These are phyloP conservation scores for Beta vulgaris DNA, from an alignment of 148 eudicot genomes.

Conservation along the genomic window DNA sequence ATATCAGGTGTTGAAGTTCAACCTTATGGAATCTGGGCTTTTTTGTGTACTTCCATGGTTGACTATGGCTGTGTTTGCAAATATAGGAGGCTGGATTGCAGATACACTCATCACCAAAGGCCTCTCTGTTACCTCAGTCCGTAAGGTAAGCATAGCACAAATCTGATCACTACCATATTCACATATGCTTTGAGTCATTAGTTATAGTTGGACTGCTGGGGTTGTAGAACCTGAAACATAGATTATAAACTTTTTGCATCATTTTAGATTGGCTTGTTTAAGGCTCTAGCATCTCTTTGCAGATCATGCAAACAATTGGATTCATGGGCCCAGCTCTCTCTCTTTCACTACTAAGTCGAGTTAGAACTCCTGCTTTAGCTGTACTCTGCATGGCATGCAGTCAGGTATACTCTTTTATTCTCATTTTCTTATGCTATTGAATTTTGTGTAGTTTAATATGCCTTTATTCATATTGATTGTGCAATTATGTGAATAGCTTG, in stretches of 20 bases:
- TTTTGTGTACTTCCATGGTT: constrained; percentile 94
- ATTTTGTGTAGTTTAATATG: background rate
- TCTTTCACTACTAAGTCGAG: constrained; percentile 72
- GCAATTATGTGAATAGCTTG: no score
- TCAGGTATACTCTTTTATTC: constrained; percentile 53
- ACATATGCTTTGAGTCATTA: background rate
- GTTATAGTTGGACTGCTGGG: background rate
- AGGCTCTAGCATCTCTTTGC: constrained; percentile 25
- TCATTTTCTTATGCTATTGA: background rate
- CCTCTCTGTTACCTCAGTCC: constrained; percentile 79
- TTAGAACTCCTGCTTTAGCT: constrained; percentile 83
- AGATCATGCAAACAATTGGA: constrained; percentile 98
- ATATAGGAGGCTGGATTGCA: constrained; percentile 98
- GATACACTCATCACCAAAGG: constrained; percentile 88
- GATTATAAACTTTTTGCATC: background rate
- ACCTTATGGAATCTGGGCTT: constrained; percentile 90
- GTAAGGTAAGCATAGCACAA: constrained; percentile 58
- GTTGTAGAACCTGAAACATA: background rate
- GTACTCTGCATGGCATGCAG: constrained; percentile 98
- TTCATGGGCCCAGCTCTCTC: constrained; percentile 96
- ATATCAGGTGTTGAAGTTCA: constrained; percentile 84
- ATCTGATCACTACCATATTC: background rate
- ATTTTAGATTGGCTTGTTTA: background rate
- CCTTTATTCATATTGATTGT: background rate
- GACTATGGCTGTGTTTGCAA: constrained; percentile 96